A percentile compares a stretch with the other conserved stretches of the same genome.
Evolutionary conservation across 2,329 filamentous ascomycete species (phyloP).

Genomic region (Epichloe gansuensis): DNA sequence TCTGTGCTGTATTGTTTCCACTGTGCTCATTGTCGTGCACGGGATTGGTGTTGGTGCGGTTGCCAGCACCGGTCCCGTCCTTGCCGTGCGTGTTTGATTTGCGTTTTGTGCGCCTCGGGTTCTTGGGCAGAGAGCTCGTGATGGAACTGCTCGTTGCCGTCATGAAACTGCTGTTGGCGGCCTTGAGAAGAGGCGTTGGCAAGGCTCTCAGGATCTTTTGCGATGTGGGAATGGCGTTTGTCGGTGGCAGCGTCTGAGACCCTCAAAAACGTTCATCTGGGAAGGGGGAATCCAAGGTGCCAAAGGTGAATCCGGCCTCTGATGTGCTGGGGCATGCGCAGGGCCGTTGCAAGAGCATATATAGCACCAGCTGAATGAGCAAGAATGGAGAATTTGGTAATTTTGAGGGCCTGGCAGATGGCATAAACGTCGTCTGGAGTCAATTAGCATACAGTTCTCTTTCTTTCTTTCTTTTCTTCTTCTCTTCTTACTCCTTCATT

Average conservation of each 20-base stretch:
- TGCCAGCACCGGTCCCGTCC: conserved; percentile 24
- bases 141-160: conserved; percentile 79
- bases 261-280: conserved; percentile 69
- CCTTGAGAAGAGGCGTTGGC: conserved; percentile 81
- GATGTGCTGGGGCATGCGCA: conserved; percentile 93
- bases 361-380: conserved; percentile 97
- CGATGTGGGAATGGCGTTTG: conserved; percentile 78
- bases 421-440: conserved; percentile 66
- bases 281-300: conserved; percentile 97
- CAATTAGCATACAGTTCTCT: conserved; percentile 14
- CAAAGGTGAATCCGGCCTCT: conserved; percentile 87
- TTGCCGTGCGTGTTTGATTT: conserved; percentile 32
- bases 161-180: conserved; percentile 93
- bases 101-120: conserved; percentile 46
- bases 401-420: conserved; percentile 83
- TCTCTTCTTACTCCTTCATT: neutral
- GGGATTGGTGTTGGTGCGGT: conserved; percentile 22
- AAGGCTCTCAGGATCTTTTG: conserved; percentile 84
- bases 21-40: conserved; percentile 40
- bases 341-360: conserved; percentile 85
- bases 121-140: conserved; percentile 63
- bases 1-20: conserved; percentile 13
- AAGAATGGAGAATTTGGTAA: conserved; percentile 90
- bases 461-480: neutral
- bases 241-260: conserved; percentile 63